phyloP scores from a whole-genome alignment of 129 eudicot species.

The Heracleum sosnowskyi region DNA sequence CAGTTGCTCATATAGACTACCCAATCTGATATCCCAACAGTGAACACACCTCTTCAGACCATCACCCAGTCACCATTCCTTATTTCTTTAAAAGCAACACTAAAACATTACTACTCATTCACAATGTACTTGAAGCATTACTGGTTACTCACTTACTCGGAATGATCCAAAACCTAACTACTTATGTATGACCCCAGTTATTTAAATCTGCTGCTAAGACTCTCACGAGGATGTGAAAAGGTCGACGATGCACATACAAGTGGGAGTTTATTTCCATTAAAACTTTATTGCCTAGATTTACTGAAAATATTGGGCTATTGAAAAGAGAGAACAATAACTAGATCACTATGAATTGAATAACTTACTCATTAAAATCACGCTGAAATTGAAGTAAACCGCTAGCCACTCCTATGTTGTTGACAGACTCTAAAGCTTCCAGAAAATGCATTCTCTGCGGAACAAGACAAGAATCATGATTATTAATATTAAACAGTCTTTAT shows the following conservation, averaged over 20 bases:
- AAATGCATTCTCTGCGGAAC: conserved; percentile 60
- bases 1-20: not conserved
- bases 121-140: not conserved
- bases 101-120: too few relatives aligned
- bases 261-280: too few relatives aligned
- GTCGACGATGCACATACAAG: too few relatives aligned
- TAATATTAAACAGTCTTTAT: too few relatives aligned
- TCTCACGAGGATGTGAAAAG: not conserved
- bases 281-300: too few relatives aligned
- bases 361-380: conserved; percentile 93
- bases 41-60: too few relatives aligned
- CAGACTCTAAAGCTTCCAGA: conserved; percentile 67
- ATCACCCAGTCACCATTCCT: too few relatives aligned
- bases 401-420: conserved; percentile 49
- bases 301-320: not conserved
- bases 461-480: not conserved
- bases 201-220: not conserved
- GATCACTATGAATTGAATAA: not conserved
- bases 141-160: not conserved
- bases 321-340: not conserved
- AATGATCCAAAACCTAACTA: not conserved
- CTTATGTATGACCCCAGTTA: not conserved
- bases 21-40: too few relatives aligned
- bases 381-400: conserved; percentile 34
- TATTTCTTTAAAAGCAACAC: too few relatives aligned